Conservation (phyloP, 768 basidiomycete genomes). For the Russula emetica region DNA sequence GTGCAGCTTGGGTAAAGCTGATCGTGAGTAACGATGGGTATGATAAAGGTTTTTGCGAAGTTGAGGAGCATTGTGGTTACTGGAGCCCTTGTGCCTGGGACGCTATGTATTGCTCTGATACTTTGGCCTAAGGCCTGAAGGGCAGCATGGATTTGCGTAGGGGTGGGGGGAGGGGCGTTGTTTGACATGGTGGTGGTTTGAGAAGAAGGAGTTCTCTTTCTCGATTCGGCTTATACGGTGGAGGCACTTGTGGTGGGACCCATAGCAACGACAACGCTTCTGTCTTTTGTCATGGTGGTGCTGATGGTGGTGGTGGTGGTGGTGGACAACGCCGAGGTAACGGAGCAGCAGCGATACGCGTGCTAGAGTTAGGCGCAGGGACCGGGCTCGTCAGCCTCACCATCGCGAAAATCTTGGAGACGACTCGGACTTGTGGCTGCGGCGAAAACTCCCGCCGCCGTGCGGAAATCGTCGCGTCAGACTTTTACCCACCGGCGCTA, state of each 20-base stretch:
- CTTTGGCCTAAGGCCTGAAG: no score
- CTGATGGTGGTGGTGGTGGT: background rate
- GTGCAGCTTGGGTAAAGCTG: no score
- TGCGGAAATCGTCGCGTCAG: slow-evolving; percentile 41
- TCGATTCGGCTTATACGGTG: slow-evolving; percentile 42
- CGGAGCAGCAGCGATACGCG: slow-evolving; percentile 31
- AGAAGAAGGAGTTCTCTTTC: no score
- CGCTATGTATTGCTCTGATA: no score
- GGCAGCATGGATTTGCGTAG: no score
- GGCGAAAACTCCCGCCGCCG: background rate
- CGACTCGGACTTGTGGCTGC: no score
- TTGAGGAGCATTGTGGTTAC: no score
- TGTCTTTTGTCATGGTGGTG: background rate
- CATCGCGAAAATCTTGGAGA: slow-evolving; percentile 35
- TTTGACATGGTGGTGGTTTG: no score
- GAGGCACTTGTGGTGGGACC: background rate
- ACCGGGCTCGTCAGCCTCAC: slow-evolving; percentile 51
- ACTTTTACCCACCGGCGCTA: slow-evolving; percentile 48
- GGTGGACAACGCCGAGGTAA: background rate
- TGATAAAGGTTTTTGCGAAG: no score
- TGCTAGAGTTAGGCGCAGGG: slow-evolving; percentile 56
- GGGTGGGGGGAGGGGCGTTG: no score
- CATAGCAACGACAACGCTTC: background rate
- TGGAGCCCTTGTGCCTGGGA: no score
- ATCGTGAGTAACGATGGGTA: no score